Percentiles rank a stretch among this genome's conserved stretches.
Conservation (phyloP, 1,284 basidiomycete species). For the Cutaneotrichosporon sp. region DNA sequence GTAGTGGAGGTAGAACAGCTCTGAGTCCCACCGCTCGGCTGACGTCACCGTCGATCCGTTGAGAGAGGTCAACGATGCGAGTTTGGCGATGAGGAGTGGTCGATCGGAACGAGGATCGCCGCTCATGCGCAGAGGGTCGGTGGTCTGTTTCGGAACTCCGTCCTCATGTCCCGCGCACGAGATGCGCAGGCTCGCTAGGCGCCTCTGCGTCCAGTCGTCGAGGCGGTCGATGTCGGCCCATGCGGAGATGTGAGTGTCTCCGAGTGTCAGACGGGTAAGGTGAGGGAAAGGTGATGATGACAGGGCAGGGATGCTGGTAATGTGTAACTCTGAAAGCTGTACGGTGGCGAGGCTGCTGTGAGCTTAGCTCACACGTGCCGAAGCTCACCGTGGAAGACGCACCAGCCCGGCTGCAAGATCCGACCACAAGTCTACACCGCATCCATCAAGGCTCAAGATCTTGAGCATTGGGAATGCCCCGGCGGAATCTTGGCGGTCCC, state of each 20-base stretch:
- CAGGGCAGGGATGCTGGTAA: constrained; percentile 54
- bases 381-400: constrained; percentile 55
- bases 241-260: constrained; percentile 56
- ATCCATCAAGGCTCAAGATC: constrained; percentile 70
- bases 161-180: constrained; percentile 11
- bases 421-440: constrained; percentile 61
- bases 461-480: constrained; percentile 47
- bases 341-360: constrained; percentile 55
- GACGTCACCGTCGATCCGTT: constrained; percentile 51
- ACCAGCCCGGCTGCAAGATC: constrained; percentile 54
- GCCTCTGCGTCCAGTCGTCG: constrained; percentile 32
- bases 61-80: constrained; percentile 60
- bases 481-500: neutral
- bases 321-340: constrained; percentile 63
- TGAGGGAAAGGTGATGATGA: constrained; percentile 37
- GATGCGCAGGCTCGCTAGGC: constrained; percentile 13
- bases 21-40: constrained; percentile 76
- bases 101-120: constrained; percentile 37
- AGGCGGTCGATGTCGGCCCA: constrained; percentile 72
- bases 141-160: neutral
- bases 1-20: constrained; percentile 72
- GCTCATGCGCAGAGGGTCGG: constrained; percentile 13
- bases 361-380: neutral
- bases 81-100: constrained; percentile 63
- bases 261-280: constrained; percentile 51